Conservation (phyloP, 2,329 filamentous ascomycete species). For the Penicillium sp. region DNA sequence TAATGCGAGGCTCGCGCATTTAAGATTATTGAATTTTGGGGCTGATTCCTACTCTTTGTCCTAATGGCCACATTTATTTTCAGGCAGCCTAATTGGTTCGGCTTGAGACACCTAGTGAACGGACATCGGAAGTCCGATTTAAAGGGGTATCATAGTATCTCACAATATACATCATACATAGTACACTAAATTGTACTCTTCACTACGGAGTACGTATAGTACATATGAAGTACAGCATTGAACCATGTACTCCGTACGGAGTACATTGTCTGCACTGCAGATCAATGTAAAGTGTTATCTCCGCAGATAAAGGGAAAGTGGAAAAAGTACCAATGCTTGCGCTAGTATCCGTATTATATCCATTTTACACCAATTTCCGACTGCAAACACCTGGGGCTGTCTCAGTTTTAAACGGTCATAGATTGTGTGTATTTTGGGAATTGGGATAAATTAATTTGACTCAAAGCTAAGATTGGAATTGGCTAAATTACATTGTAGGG, state of each 20-base stretch:
- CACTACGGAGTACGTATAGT: not conserved
- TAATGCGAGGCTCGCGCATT: not conserved
- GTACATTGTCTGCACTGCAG: not conserved
- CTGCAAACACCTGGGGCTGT: slow-evolving; percentile 9
- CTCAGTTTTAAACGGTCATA: not conserved
- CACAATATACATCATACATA: not conserved
- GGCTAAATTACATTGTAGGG: not conserved
- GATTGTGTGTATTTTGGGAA: not conserved
- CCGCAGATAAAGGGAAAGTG: not conserved
- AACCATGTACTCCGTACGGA: not conserved
- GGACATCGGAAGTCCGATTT: not conserved
- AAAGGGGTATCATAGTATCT: not conserved
- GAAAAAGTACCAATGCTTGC: not conserved
- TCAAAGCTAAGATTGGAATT: not conserved
- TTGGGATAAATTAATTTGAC: not conserved
- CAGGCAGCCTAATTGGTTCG: not conserved
- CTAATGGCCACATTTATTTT: not conserved
- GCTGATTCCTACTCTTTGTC: slow-evolving; percentile 2
- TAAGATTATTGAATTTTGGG: slow-evolving; percentile 6
- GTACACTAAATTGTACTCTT: not conserved
- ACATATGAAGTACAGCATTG: not conserved
- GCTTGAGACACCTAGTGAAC: not conserved
- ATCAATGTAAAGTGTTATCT: slow-evolving; percentile 1
- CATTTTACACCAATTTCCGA: not conserved
- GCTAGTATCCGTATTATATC: slow-evolving; percentile 3